Conservation (phyloP, 2,329 filamentous ascomycete species). For the Onygenales sp. region DNA sequence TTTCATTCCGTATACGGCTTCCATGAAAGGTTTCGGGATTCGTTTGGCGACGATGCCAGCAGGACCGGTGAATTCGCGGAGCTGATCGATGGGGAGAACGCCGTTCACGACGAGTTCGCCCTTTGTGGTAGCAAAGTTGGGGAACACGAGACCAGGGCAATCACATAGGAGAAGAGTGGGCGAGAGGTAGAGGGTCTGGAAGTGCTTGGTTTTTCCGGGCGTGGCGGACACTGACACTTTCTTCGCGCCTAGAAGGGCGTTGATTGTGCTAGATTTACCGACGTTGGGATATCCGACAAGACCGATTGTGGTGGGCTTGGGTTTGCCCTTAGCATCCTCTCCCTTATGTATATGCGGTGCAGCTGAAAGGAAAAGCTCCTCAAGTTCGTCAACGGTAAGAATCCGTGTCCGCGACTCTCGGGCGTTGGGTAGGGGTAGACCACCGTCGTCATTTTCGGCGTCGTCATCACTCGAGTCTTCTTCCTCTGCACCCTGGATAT, state of each 20-base stretch:
- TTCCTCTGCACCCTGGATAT: conserved; percentile 33
- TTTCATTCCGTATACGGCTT: conserved; percentile 87
- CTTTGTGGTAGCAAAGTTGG: conserved; percentile 15
- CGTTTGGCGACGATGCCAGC: conserved; percentile 71
- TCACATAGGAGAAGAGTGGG: conserved; percentile 87
- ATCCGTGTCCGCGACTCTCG: conserved; percentile 57
- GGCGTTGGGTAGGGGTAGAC: conserved; percentile 18
- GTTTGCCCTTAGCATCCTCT: conserved; percentile 23
- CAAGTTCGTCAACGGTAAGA: conserved; percentile 83
- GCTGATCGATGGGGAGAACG: conserved; percentile 89
- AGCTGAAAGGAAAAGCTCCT: conserved; percentile 75
- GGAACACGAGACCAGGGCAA: conserved; percentile 93
- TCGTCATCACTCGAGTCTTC: conserved; percentile 21
- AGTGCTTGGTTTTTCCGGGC: conserved; percentile 97
- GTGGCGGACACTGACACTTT: conserved; percentile 97
- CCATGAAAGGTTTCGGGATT: conserved; percentile 79
- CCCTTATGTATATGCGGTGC: conserved; percentile 43
- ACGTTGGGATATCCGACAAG: conserved; percentile 98
- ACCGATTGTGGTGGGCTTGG: conserved; percentile 70
- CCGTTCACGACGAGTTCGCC: conserved; percentile 80
- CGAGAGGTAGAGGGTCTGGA: conserved; percentile 93
- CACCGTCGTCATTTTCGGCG: conserved; percentile 15
- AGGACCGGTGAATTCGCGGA: conserved; percentile 85
- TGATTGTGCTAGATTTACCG: conserved; percentile 98
- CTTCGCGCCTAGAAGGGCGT: conserved; percentile 94